Evolutionary conservation across 179 eudicot species (phyloP), one percentile per base, ranked within the genome.

Genomic region (Actinidia polygama): DNA sequence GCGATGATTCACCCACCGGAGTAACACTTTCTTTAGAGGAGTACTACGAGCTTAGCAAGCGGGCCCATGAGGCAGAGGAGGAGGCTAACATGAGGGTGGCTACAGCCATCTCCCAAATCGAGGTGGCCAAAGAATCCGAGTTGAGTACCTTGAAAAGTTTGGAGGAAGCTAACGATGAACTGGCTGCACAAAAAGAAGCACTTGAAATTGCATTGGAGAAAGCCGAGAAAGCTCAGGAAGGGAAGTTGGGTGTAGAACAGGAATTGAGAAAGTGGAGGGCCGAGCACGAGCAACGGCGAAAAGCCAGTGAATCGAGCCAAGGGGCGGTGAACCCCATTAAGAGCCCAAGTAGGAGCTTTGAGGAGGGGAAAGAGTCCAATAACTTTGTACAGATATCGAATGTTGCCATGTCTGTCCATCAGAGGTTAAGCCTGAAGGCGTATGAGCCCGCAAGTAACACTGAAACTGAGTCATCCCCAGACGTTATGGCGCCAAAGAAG

Each of bases 191-290:
- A 88, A 94, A 91, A 83, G 96, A 91, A 71, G 93, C 90, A 14
- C 86, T 91, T 12, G 89, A 88, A 80, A 73, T 87, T 57, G 98
- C 99, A 3, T 23, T 85, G 77, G 86, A 86, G 76, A 93, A 93
- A 77, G 97, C 98, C 12, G 98, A 93, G 74, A 91, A 85, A 86
- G 98, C 99, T 3, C 85, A 92, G 79, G 95, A 91, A 87, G 93
- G 93, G n/a, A 97, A 95, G 80, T 67, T 97, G 83, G 90, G 91
- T 23, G 94, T 90, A 0, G 99, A 97, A 77, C 98, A 97, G 77
- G 98, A 95, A 80, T 66, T 97, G 80, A 92, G 99, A 66, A 92
- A 86, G 77, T 91, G 97, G 98, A 90, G 99, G 83, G 90, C 98
- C 6, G 98, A 92, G 72, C 83, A 87, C 71, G 99, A 88, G 80